These are phyloP conservation scores for Bombardia bombarda DNA, from an alignment of 495 filamentous ascomycete species.

Conservation along the genomic window DNA sequence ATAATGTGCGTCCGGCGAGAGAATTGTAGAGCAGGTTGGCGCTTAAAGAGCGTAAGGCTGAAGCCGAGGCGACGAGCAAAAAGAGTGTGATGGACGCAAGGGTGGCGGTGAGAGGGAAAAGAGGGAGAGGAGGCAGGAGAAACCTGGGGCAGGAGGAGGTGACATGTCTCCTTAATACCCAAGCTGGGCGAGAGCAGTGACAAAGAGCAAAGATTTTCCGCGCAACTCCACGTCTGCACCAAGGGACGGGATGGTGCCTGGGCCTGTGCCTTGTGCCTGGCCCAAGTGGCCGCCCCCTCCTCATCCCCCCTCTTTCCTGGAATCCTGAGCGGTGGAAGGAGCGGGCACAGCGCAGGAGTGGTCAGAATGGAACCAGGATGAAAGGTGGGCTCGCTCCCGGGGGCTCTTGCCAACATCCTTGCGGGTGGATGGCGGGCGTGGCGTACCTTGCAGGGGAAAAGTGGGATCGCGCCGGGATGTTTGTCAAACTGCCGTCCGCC, in stretches of 20 bases:
- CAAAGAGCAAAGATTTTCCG: no score
- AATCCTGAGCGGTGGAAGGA: no score
- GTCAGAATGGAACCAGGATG: no score
- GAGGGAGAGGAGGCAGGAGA: conserved; percentile 6
- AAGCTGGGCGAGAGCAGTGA: no score
- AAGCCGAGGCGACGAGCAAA: conserved; percentile 21
- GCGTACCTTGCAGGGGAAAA: conserved; percentile 8
- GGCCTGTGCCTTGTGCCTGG: neutral
- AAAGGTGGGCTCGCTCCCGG: no score
- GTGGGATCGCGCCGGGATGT: neutral
- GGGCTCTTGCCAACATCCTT: neutral
- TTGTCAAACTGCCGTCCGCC: neutral
- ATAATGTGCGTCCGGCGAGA: conserved; percentile 2
- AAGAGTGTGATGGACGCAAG: conserved; percentile 24
- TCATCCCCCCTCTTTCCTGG: neutral
- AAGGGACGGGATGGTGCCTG: neutral
- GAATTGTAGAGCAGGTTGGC: conserved; percentile 4
- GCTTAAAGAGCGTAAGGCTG: conserved; percentile 25
- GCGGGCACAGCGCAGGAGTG: no score
- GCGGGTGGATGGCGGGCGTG: neutral
- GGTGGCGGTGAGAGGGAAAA: conserved; percentile 13
- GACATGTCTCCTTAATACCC: conserved; percentile 19
- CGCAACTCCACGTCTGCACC: conserved; percentile 1
- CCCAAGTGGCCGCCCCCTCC: neutral
- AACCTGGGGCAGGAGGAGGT: conserved; percentile 8